phyloP scores from a whole-genome alignment of 768 basidiomycete genomes.

The Russula vinacea region DNA sequence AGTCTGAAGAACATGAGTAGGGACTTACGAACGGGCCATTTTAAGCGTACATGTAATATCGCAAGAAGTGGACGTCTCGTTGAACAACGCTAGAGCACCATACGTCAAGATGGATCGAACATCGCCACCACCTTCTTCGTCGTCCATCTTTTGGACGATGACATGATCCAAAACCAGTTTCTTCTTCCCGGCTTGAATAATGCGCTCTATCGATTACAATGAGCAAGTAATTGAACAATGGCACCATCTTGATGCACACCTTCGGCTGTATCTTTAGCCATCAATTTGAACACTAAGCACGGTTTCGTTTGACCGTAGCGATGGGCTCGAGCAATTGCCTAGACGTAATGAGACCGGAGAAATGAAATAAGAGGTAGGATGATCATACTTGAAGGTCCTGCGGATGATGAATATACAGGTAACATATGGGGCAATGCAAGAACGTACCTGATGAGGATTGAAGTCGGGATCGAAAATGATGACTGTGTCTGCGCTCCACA shows the following conservation, averaged over 20 bases:
- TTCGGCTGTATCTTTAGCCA: constrained; percentile 93
- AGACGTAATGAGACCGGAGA: constrained; percentile 6
- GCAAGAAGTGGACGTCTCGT: constrained; percentile 52
- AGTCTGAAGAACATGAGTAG: constrained; percentile 45
- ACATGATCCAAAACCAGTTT: constrained; percentile 92
- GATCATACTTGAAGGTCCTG: constrained; percentile 82
- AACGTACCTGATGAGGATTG: constrained; percentile 87
- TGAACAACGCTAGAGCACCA: constrained; percentile 84
- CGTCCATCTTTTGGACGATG: constrained; percentile 95
- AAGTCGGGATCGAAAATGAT: constrained; percentile 94
- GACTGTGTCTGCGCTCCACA: constrained; percentile 81
- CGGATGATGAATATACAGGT: constrained; percentile 8
- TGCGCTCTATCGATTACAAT: constrained; percentile 58
- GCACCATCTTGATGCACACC: constrained; percentile 41
- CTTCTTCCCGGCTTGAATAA: constrained; percentile 90
- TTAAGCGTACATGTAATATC: constrained; percentile 62
- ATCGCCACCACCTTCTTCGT: constrained; percentile 67
- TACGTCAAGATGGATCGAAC: constrained; percentile 87
- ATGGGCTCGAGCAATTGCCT: constrained; percentile 95
- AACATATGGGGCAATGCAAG: not conserved
- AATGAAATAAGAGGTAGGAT: constrained; percentile 7
- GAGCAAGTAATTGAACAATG: not conserved
- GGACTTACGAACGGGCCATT: not conserved
- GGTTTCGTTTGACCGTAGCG: constrained; percentile 94
- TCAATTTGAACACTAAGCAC: constrained; percentile 91